Evolutionary conservation across 1,284 basidiomycete genomes (phyloP), one percentile per base, ranked within the genome.

Genomic region (Tilletia walkeri): DNA sequence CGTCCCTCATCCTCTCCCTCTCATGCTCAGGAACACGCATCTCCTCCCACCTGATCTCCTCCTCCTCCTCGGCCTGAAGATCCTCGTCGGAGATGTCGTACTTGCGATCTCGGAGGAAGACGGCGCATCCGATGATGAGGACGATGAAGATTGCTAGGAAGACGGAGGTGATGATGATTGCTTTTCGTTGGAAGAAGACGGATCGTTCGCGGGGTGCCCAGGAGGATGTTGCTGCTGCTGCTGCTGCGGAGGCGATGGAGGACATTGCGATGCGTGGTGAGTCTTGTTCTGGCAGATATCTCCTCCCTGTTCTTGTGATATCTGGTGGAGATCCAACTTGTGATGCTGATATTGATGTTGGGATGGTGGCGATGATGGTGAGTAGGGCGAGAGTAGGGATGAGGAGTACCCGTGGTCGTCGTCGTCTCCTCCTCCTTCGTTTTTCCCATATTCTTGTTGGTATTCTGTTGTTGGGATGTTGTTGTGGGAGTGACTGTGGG

Each of bases 61-160:
- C 77, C 47, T 78, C 71, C n/a, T 73, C 70, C 30, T 76, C 75
- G 3, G 75, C 72, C 47, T 78, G 59, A 7, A 66, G 36, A 30
- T 66, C 63, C 16, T 66, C 59, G 24, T 59, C 68, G 39, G 59
- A 63, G 36, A 63, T 63, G 59, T 72, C 71, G 38, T 66, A 49
- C 47, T 65, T 73, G n/a, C 76, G 73, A 56, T 82, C 81, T 50
- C 79, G 73, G 2, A 83, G 67, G 67, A 81, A 82, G 68, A 82
- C 82, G 56, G 80, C 75, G 36, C 78, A 71, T 34, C 81, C 78
- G 59, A 83, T 81, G 69, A 81, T 78, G 66, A 83, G 74, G 10
- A 82, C 76, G 69, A 83, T 82, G 63, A 83, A 78, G 69, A 83
- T 81, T 71, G 82, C 81, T 24, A 83, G 75, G 73, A 81, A 82